These are phyloP conservation scores for Triticum timopheevii DNA, from an alignment of 176 grass and related monocot genomes.

Conservation along the genomic window DNA sequence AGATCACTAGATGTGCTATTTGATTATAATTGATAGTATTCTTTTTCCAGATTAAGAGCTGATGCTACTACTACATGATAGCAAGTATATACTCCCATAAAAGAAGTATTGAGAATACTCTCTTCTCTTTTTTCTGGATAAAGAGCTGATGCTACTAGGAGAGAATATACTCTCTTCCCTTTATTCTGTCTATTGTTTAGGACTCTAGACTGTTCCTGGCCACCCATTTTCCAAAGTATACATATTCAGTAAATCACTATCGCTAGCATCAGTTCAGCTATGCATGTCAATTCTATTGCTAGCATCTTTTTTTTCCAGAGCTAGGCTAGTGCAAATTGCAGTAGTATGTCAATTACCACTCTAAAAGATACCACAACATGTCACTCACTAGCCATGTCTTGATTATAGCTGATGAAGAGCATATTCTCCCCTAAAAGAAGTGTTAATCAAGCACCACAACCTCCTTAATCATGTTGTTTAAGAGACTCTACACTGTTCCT, in stretches of 20 bases:
- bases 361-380: too few relatives aligned
- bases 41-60: too few relatives aligned
- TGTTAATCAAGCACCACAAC: not conserved
- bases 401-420: not conserved
- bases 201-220: not conserved
- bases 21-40: not conserved
- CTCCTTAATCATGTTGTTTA: not conserved
- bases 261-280: too few relatives aligned
- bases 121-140: not conserved
- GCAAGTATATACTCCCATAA: not conserved
- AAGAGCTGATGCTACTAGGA: too few relatives aligned
- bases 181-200: constrained; percentile 17
- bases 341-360: not conserved
- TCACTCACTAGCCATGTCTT: not conserved
- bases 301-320: too few relatives aligned
- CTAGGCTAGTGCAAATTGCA: not conserved
- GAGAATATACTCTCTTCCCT: not conserved
- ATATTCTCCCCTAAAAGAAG: not conserved
- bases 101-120: not conserved
- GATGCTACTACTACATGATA: not conserved
- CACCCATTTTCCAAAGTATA: constrained; percentile 30
- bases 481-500: not conserved
- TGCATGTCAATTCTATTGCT: too few relatives aligned
- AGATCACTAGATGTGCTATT: not conserved
- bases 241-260: too few relatives aligned